phyloP scores from a whole-genome alignment of 257 asterid genomes.

The Linaria vulgaris region DNA sequence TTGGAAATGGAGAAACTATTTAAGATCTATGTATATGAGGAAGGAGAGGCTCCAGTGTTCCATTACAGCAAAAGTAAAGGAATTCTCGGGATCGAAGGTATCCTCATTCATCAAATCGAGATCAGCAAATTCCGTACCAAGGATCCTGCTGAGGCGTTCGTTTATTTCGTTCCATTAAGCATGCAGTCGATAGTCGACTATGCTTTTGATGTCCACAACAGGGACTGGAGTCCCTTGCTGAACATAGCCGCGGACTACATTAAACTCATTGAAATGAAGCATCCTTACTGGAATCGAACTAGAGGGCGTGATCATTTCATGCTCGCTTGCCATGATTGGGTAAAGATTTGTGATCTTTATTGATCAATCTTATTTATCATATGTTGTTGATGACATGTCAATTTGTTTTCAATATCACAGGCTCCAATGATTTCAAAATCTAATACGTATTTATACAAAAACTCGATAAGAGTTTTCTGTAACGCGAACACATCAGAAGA shows the following conservation, averaged over 20 bases:
- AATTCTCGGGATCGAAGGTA: slow-evolving; percentile 31
- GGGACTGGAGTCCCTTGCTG: slow-evolving; percentile 20
- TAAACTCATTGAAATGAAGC: slow-evolving; percentile 12
- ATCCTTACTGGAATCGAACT: slow-evolving; percentile 33
- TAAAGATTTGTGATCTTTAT: neutral
- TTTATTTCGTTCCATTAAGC: slow-evolving; percentile 28
- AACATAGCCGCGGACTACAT: slow-evolving; percentile 25
- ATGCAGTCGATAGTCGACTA: slow-evolving; percentile 26
- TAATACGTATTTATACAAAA: slow-evolving; percentile 32
- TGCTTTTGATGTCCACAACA: slow-evolving; percentile 16
- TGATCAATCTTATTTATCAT: neutral
- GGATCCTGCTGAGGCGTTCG: slow-evolving; percentile 26
- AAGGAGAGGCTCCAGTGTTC: slow-evolving; percentile 33
- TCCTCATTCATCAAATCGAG: slow-evolving; percentile 31
- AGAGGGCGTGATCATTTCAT: slow-evolving; percentile 27
- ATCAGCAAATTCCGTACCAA: slow-evolving; percentile 26
- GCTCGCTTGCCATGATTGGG: slow-evolving; percentile 35
- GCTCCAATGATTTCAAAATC: slow-evolving; percentile 47
- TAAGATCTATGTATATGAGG: slow-evolving; percentile 31
- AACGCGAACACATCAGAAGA: slow-evolving; percentile 62
- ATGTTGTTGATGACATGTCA: neutral
- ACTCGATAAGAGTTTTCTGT: slow-evolving; percentile 58
- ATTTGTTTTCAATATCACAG: slow-evolving; percentile 29
- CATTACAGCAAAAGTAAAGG: slow-evolving; percentile 29
- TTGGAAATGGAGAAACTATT: slow-evolving; percentile 31